Base-by-base conservation (phyloP, 2,329 filamentous ascomycete genomes). In the Aspergillus sp. region DNA sequence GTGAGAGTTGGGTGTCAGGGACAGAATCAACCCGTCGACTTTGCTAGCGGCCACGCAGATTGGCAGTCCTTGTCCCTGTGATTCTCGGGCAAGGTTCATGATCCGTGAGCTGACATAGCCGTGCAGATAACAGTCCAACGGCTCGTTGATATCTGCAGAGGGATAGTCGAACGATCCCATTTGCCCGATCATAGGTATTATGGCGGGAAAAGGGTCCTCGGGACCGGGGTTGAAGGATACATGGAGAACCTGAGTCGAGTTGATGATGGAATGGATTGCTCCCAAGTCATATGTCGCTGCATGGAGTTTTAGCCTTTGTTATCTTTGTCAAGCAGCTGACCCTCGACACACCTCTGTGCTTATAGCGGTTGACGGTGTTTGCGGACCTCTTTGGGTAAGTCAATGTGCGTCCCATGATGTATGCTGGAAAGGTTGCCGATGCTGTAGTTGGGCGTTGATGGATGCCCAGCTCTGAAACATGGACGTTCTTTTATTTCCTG, bases 101-200 rank as follows among this genome's bases (percentile, higher is more conserved):
- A 96, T 81, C 7, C 92, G 88, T 0, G 87, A 87, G 60, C 87
- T 90, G 66, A 94, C 88, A 74, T 94, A 96, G 70, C 91, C 91
- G 75, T 96, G 92, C 7, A 96, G 83, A 73, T 96, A 96, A 62
- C 89, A 83, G 59, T 92, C 88, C 5, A 92, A 80, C 0, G 88
- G 86, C 64, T 92, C 87, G 54, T 84, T 81, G 18, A 84, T 74
- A 55, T 82, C 80, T 16, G 85, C 81, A 56, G 84, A 87, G 5
- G 88, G 88, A 59, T 79, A 78, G 9, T 81, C 81, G 71, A 88
- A 95, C 24, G 87, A 90, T 12, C 87, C 90, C 83, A 95, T 90
- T 67, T 90, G 87, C 54, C 90, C 91, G 68, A 96, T 90, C 91
- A 96, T 94, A 62, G 92, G 92, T 2, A 96, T 82, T 56, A 89